Base-by-base conservation (phyloP, 2,329 filamentous ascomycete genomes). In the Sclerotinia glacialis region DNA sequence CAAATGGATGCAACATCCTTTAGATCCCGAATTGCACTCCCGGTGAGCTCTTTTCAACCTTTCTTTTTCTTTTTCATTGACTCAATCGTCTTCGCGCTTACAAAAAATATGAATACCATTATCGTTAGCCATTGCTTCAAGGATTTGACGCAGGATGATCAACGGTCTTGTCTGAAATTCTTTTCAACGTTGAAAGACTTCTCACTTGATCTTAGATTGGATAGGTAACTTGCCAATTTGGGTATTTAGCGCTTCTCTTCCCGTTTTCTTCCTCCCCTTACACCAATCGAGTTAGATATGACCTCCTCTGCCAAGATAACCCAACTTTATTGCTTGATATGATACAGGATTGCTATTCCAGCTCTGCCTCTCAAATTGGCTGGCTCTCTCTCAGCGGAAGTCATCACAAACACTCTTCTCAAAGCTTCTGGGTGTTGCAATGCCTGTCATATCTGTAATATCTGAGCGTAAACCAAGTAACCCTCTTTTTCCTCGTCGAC, bases 131-230 rank as follows among this genome's bases (percentile, higher is more conserved):
- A 4, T 80, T 80, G 4, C 68, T 85, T 5, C 34, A 18, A 12
- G 80, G 80, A 0, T 49, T 49, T 49, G n/a, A n/a, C n/a, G 47
- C n/a, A 49, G 47, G 12, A 26, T 82, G 4, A 79, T 83, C 70
- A 72, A 80, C 52, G 80, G 79, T 11, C 74, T 84, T 70, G 79
- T 82, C 31, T 9, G 82, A 83, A 64, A 79, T 83, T 7, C 81
- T 79, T 67, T 81, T 84, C 55, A 65, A 82, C 79, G 0, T 74
- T 80, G 72, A 74, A 79, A 63, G 66, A 69, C 47, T 70, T 76
- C 8, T 76, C 80, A 0, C 68, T 81, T 28, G 83, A 86, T 72
- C 87, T 86, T 69, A 87, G 86, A 1, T 76, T 90, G 53, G 64
- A 21, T 71, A 63, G 66, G 40, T 67, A 60, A 70, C 72, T 40